Percentiles rank a stretch among this genome's conserved stretches.
Evolutionary conservation across 495 filamentous ascomycete genomes (phyloP).

Genomic region (Hapsidospora chrysogenum): DNA sequence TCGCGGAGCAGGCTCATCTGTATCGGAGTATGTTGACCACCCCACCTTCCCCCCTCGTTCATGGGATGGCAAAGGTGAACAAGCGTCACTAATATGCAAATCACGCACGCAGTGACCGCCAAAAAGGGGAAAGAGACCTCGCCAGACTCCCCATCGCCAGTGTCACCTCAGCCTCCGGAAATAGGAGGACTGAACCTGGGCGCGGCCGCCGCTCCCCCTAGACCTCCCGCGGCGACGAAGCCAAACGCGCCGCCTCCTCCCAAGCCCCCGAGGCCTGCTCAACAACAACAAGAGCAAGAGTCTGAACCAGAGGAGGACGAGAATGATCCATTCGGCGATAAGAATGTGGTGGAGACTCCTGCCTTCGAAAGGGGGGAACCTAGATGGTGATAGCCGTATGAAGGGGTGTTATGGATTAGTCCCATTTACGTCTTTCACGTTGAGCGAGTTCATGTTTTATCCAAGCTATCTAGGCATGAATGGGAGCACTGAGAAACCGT

Average conservation of each 20-base stretch:
- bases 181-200: neutral
- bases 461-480: too few relatives aligned
- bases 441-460: too few relatives aligned
- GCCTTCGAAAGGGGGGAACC: neutral
- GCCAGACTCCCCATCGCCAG: conserved; percentile 6
- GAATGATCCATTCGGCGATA: conserved; percentile 65
- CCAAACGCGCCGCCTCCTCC: conserved; percentile 15
- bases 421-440: too few relatives aligned
- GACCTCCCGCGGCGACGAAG: neutral
- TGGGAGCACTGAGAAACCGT: too few relatives aligned
- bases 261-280: conserved; percentile 7
- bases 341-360: conserved; percentile 46
- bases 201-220: neutral
- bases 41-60: neutral
- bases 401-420: too few relatives aligned
- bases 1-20: conserved; percentile 36
- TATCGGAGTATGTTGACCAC: conserved; percentile 28
- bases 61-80: too few relatives aligned
- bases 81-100: neutral
- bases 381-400: neutral
- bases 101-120: conserved; percentile 23
- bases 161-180: neutral
- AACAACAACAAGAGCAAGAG: neutral
- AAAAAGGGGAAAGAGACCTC: conserved; percentile 28
- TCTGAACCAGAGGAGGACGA: conserved; percentile 43